Conservation (phyloP, 1,139 yeast species). For the Lodderomyces pseudojiufengensis region DNA sequence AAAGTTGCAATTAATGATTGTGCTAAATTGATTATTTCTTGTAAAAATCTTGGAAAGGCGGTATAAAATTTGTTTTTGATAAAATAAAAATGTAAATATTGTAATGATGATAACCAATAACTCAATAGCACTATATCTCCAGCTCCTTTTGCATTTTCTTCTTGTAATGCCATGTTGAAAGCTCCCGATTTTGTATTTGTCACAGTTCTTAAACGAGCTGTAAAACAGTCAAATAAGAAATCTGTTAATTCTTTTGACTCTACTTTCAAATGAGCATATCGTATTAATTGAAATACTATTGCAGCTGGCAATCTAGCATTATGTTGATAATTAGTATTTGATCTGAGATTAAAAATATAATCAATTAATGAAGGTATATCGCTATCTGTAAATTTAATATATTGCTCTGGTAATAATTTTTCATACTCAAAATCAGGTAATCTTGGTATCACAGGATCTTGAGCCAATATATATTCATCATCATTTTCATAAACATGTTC, state of each 20-base stretch:
- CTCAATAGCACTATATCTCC: slow-evolving; percentile 70
- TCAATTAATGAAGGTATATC: slow-evolving; percentile 63
- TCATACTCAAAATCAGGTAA: slow-evolving; percentile 46
- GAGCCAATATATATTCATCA: slow-evolving; percentile 29
- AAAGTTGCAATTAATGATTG: slow-evolving; percentile 63
- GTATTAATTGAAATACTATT: slow-evolving; percentile 58
- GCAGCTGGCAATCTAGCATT: slow-evolving; percentile 67
- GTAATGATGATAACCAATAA: slow-evolving; percentile 69
- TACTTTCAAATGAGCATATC: slow-evolving; percentile 59
- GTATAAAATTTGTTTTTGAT: slow-evolving; percentile 53
- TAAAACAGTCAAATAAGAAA: slow-evolving; percentile 56
- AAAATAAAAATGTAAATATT: slow-evolving; percentile 63
- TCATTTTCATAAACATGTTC: slow-evolving; percentile 23
- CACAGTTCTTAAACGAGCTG: slow-evolving; percentile 57
- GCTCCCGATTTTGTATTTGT: slow-evolving; percentile 61
- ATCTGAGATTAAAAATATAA: slow-evolving; percentile 45
- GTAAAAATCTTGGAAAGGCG: slow-evolving; percentile 54
- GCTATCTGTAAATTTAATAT: slow-evolving; percentile 58
- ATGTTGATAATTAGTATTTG: slow-evolving; percentile 37
- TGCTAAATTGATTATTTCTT: slow-evolving; percentile 53
- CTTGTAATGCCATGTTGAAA: slow-evolving; percentile 41
- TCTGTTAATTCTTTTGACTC: slow-evolving; percentile 53
- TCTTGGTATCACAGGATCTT: slow-evolving; percentile 28
- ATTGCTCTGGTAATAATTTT: slow-evolving; percentile 43
- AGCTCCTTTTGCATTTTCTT: slow-evolving; percentile 30